Base-by-base conservation (phyloP, 208 protist species). In the Crithidia fasciculata region DNA sequence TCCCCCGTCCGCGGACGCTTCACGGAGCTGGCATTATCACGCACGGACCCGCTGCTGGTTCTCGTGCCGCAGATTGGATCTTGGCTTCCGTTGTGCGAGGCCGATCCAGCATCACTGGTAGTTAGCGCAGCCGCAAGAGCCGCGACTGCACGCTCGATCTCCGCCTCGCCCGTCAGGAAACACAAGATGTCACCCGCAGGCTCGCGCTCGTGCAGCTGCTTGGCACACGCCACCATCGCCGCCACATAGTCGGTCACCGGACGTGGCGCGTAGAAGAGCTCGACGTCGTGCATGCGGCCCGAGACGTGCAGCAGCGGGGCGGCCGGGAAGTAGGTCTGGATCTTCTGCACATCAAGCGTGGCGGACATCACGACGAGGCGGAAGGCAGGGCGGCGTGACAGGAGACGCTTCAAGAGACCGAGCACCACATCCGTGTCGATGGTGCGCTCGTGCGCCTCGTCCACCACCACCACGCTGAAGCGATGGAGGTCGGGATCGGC, bases 371-470 rank as follows among this genome's bases (percentile, higher is more conserved):
- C 96, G 18, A 99, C 85, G 0, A 99, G 65, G 45, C 97, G 96
- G 47, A 99, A 85, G 19, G 63, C 9, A 28, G 81, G 86, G 7
- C 78, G 70, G 2, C 80, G 72, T 16, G 67, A 54, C 36, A 94
- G 55, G 39, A 97, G 61, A 16, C 69, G 82, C 93, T 99, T 99
- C 36, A 99, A 80, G 18, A 99, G 69, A 6, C 98, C 99, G 74
- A 99, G 98, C 4, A 99, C 85, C 7, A 99, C 89, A 81, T 99
- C 99, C 7, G 99, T 99, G 83, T 98, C 84, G 45, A 99, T 93
- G 7, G 98, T 99, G 37, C 99, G 88, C 88, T 99, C 99, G 80
- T 99, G 99, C 8, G 99, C 99, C 87, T 99, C 99, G 83, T 99
- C 99, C 0, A 99, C 90, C 49, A 99, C 98, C 43, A 99, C 91